These are phyloP conservation scores for Bathelium albidoporum DNA, from an alignment of 495 filamentous ascomycete species.

Conservation along the genomic window DNA sequence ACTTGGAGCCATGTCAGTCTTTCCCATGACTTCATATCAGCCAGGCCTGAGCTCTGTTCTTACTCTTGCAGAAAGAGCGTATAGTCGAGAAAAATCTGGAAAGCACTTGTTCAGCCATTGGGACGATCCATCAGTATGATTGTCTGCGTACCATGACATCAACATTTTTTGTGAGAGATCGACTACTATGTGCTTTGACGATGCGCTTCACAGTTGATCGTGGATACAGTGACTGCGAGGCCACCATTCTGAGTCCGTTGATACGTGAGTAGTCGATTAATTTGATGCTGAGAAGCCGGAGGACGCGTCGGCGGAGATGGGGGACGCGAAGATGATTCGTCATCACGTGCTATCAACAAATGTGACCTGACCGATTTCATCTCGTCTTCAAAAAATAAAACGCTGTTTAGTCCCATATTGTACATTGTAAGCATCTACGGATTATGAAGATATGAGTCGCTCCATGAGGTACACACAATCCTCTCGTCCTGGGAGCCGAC, in stretches of 20 bases:
- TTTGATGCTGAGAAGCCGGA: background rate
- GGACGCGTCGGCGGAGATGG: background rate
- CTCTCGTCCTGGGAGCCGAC: background rate
- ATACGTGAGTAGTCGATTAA: too few species aligned
- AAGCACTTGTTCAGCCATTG: background rate
- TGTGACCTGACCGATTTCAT: background rate
- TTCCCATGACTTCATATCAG: background rate
- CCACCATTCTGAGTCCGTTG: too few species aligned
- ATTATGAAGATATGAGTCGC: background rate
- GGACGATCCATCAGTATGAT: background rate
- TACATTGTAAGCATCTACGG: background rate
- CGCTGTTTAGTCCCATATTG: background rate
- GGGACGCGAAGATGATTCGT: background rate
- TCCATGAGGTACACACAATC: background rate
- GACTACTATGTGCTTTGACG: conserved; percentile 77
- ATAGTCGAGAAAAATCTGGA: conserved; percentile 79
- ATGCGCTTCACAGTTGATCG: conserved; percentile 77
- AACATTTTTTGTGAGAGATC: conserved; percentile 70
- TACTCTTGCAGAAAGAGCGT: conserved; percentile 85
- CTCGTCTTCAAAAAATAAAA: background rate
- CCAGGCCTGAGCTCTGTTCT: conserved; percentile 12
- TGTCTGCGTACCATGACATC: conserved; percentile 62
- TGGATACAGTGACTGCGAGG: conserved; percentile 61
- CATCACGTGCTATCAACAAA: background rate
- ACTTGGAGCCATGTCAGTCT: conserved; percentile 33